Evolutionary conservation across 169 alveolate species (phyloP).

Genomic region (Fabrea salina): DNA sequence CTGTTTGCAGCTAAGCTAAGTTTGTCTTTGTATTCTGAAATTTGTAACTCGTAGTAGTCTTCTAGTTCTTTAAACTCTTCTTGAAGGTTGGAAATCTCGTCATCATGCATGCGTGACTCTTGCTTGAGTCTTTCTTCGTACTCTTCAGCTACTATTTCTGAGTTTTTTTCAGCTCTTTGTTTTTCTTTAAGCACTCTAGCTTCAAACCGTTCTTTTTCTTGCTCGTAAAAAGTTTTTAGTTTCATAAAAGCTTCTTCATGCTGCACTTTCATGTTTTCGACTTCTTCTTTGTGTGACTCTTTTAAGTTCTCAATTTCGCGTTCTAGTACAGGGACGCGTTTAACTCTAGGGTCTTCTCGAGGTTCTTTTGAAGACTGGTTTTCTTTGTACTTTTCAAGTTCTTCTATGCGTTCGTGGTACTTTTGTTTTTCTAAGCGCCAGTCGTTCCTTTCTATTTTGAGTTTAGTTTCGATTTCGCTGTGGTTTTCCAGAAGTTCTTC

Average conservation of each 20-base stretch:
- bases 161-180: not conserved
- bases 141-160: not conserved
- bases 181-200: constrained; percentile 8
- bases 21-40: not conserved
- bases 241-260: not conserved
- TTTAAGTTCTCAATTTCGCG: not conserved
- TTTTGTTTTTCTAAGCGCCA: not conserved
- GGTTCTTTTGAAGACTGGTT: not conserved
- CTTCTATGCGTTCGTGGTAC: not conserved
- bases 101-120: not conserved
- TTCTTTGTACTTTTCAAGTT: not conserved
- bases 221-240: constrained; percentile 19
- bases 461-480: not conserved
- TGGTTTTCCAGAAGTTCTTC: constrained; percentile 14
- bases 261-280: not conserved
- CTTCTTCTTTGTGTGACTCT: not conserved
- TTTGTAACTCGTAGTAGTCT: not conserved
- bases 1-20: constrained; percentile 33
- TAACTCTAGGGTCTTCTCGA: not conserved
- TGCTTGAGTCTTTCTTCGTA: constrained; percentile 11
- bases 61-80: constrained; percentile 11
- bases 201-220: constrained; percentile 26
- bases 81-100: not conserved
- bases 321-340: not conserved
- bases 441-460: constrained; percentile 22